Evolutionary conservation across 257 asterid genomes (phyloP).

Genomic region (Lycium ferocissimum): DNA sequence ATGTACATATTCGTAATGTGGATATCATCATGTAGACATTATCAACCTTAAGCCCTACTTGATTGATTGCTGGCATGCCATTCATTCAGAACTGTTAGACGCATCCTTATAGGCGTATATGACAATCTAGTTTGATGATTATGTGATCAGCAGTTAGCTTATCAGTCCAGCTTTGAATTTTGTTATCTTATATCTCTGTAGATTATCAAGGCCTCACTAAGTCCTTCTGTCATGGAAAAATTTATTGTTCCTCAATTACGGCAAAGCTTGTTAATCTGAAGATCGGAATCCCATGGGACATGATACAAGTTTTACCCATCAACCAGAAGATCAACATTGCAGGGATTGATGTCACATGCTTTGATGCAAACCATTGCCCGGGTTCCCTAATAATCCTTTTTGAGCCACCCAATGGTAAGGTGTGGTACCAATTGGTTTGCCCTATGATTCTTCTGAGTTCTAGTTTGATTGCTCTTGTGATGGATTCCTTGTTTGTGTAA

Average conservation of each 20-base stretch:
- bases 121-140: background rate
- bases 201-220: conserved; percentile 97
- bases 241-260: conserved; percentile 82
- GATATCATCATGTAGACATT: background rate
- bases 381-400: conserved; percentile 88
- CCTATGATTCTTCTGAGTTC: background rate
- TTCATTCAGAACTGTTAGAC: background rate
- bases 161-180: background rate
- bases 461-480: conserved; percentile 29
- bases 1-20: background rate
- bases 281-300: conserved; percentile 80
- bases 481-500: conserved; percentile 29
- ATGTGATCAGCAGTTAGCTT: background rate
- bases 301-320: conserved; percentile 79
- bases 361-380: conserved; percentile 98
- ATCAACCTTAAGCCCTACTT: background rate
- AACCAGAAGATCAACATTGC: conserved; percentile 76
- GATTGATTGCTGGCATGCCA: background rate
- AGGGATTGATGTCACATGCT: conserved; percentile 80
- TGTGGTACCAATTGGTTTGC: conserved; percentile 41
- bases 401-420: conserved; percentile 90
- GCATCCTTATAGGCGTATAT: conserved; percentile 14
- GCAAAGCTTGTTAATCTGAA: conserved; percentile 88
- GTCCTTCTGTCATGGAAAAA: conserved; percentile 85
- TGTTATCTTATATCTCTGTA: conserved; percentile 47